Conservation (phyloP, 2,329 filamentous ascomycete genomes). For the Bisporella sp. region DNA sequence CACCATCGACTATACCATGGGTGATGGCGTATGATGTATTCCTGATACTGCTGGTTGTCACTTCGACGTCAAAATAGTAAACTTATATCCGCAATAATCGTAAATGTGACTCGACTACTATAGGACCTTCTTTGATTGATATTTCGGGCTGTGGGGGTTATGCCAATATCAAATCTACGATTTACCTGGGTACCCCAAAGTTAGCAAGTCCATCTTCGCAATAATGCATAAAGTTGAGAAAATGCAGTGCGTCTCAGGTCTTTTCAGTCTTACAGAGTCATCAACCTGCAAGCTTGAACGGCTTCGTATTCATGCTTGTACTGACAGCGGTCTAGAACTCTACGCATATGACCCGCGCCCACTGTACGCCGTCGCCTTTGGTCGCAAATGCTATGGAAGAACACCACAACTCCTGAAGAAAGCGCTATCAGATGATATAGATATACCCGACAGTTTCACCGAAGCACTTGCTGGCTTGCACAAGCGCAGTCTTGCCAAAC, state of each 20-base stretch:
- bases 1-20: too few relatives aligned
- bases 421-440: slow-evolving; percentile 28
- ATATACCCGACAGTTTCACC: slow-evolving; percentile 25
- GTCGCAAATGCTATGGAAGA: slow-evolving; percentile 37
- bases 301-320: slow-evolving; percentile 15
- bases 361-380: slow-evolving; percentile 55
- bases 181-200: too few relatives aligned
- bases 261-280: slow-evolving; percentile 58
- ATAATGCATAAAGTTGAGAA: not conserved
- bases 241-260: slow-evolving; percentile 53
- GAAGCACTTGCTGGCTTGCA: slow-evolving; percentile 19
- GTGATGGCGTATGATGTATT: too few relatives aligned
- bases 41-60: too few relatives aligned
- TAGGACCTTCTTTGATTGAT: too few relatives aligned
- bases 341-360: not conserved
- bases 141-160: too few relatives aligned
- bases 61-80: too few relatives aligned
- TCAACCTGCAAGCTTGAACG: slow-evolving; percentile 31
- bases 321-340: not conserved
- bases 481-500: slow-evolving; percentile 24
- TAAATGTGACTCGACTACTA: too few relatives aligned
- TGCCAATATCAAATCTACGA: too few relatives aligned
- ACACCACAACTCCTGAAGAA: slow-evolving; percentile 47
- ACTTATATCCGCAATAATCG: too few relatives aligned
- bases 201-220: too few relatives aligned